Percentiles rank a stretch among this genome's conserved stretches.
Evolutionary conservation across 2,329 filamentous ascomycete genomes (phyloP).

Genomic region (Bimuria novae-zelandiae): DNA sequence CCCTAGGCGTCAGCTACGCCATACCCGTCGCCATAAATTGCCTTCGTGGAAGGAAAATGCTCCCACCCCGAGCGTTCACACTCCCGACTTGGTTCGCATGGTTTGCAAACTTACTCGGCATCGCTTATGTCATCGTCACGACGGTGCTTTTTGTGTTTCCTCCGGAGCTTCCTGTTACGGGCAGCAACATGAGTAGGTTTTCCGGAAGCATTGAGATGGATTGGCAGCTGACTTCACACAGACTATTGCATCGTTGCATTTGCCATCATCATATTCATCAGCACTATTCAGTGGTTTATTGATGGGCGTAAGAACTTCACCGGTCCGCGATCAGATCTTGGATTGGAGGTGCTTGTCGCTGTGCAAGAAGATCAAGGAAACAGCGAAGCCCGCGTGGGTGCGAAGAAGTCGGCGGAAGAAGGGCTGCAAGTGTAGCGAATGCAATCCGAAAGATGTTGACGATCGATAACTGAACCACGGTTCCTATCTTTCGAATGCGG

Average conservation of each 20-base stretch:
- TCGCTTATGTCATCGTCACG: constrained; percentile 70
- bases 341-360: constrained; percentile 49
- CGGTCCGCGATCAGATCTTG: constrained; percentile 50
- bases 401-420: constrained; percentile 17
- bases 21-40: constrained; percentile 75
- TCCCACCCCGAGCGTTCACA: constrained; percentile 64
- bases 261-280: constrained; percentile 62
- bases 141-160: constrained; percentile 78
- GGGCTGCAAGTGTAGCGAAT: not conserved
- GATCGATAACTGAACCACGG: too few species aligned
- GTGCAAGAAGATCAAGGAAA: constrained; percentile 29
- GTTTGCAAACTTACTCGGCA: constrained; percentile 63
- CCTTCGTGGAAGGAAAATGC: constrained; percentile 66
- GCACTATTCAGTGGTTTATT: constrained; percentile 62
- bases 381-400: not conserved
- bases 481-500: too few species aligned
- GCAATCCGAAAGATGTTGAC: not conserved
- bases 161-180: constrained; percentile 66
- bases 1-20: constrained; percentile 72
- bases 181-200: constrained; percentile 69
- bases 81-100: constrained; percentile 62
- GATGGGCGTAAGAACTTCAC: constrained; percentile 66
- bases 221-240: constrained; percentile 20
- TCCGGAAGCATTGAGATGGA: not conserved
- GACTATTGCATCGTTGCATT: constrained; percentile 62